Percentiles rank a stretch among this genome's conserved stretches.
Evolutionary conservation across 805 yeast species (phyloP).

Genomic region (Vanderwaltozyma yarrowii): DNA sequence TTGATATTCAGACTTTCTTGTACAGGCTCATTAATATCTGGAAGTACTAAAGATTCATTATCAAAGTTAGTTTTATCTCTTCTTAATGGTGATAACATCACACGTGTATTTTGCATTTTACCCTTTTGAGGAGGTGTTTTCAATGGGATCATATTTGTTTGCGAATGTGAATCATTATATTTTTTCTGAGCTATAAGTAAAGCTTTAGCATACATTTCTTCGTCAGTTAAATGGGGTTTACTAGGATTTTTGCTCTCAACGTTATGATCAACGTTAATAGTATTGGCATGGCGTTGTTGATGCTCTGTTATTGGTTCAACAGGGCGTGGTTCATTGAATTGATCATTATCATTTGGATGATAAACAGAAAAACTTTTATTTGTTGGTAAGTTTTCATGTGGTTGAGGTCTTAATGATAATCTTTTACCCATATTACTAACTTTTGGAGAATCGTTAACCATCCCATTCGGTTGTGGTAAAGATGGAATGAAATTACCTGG

Average conservation of each 20-base stretch:
- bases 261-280: no score
- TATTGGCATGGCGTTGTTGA: constrained; percentile 1
- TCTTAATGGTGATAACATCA: background rate
- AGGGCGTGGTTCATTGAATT: no score
- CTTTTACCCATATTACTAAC: constrained; percentile 18
- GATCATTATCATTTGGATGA: background rate
- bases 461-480: background rate
- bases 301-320: background rate
- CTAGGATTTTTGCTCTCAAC: background rate
- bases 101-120: background rate
- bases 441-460: background rate
- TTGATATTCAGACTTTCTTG: background rate
- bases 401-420: constrained; percentile 13
- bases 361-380: no score
- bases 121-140: background rate
- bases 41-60: background rate
- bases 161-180: constrained; percentile 8
- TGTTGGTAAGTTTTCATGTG: background rate
- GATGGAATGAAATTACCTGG: background rate
- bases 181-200: constrained; percentile 45
- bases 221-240: constrained; percentile 26
- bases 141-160: background rate
- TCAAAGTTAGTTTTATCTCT: background rate
- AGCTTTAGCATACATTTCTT: constrained; percentile 49
- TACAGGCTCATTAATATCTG: background rate